phyloP scores from a whole-genome alignment of 2,329 filamentous ascomycete genomes.

The Aspergillus proliferans region DNA sequence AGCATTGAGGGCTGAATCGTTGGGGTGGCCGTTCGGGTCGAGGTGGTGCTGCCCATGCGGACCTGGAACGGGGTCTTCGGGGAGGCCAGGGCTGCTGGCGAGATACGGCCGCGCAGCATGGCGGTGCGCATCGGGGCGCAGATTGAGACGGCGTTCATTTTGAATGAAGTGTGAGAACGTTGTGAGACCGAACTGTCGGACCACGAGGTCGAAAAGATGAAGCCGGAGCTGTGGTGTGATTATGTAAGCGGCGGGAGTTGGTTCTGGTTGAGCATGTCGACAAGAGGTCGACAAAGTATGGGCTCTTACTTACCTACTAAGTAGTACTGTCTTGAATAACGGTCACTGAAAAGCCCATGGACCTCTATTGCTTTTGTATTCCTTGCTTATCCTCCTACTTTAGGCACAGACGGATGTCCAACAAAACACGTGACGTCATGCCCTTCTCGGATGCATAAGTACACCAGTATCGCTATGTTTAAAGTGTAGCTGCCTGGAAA shows the following conservation, averaged over 20 bases:
- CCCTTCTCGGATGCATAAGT: neutral
- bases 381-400: neutral
- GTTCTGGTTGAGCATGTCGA: too few relatives aligned
- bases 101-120: constrained; percentile 23
- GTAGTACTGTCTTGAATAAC: neutral
- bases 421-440: neutral
- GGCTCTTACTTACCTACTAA: neutral
- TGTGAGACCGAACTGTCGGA: neutral
- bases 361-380: neutral
- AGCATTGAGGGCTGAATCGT: constrained; percentile 1
- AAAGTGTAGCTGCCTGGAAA: too few relatives aligned
- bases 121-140: constrained; percentile 29
- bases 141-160: constrained; percentile 22
- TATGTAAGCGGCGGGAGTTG: too few relatives aligned
- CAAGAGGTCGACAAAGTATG: neutral
- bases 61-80: constrained; percentile 16
- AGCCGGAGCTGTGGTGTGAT: neutral
- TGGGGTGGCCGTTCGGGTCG: constrained; percentile 12
- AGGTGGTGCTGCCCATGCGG: constrained; percentile 17
- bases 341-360: too few relatives aligned
- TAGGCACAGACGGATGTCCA: too few relatives aligned
- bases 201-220: neutral
- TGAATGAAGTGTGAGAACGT: neutral
- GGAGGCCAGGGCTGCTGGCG: constrained; percentile 15
- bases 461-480: too few relatives aligned